These are phyloP conservation scores for Xylaria grammica DNA, from an alignment of 495 filamentous ascomycete genomes.

Conservation along the genomic window DNA sequence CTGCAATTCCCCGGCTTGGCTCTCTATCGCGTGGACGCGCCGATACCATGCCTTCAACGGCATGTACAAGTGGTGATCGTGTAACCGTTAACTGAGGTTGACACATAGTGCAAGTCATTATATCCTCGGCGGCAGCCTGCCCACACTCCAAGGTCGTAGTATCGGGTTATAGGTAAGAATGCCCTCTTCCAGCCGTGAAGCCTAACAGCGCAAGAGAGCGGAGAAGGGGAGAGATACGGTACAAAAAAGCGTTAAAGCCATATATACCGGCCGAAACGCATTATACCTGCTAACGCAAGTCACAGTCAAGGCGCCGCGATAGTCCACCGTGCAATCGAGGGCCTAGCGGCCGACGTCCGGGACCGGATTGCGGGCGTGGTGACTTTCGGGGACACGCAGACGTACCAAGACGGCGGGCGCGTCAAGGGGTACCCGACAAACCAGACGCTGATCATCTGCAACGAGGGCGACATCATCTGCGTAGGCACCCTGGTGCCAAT, in stretches of 20 bases:
- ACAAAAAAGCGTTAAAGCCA: not conserved
- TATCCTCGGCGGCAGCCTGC: conserved; percentile 36
- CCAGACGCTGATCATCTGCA: conserved; percentile 57
- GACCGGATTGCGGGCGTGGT: conserved; percentile 55
- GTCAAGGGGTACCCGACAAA: conserved; percentile 49
- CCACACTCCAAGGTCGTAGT: conserved; percentile 37
- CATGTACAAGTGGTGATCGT: not conserved
- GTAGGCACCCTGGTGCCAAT: conserved; percentile 49
- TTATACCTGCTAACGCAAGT: not conserved
- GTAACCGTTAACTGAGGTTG: not conserved
- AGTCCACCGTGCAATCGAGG: conserved; percentile 51
- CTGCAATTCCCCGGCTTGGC: not conserved
- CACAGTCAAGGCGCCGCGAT: conserved; percentile 58
- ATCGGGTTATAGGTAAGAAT: conserved; percentile 35
- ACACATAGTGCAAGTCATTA: conserved; percentile 28
- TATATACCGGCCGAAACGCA: not conserved
- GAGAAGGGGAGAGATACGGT: not conserved
- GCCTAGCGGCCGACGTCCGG: conserved; percentile 43
- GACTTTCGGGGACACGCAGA: conserved; percentile 59
- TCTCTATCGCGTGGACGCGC: not conserved
- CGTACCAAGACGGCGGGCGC: conserved; percentile 50
- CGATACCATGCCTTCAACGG: not conserved
- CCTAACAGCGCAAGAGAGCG: not conserved
- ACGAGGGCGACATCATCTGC: conserved; percentile 57
- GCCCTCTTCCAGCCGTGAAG: not conserved